These are phyloP conservation scores for Xylaria sp. DNA, from an alignment of 2,329 filamentous ascomycete genomes.

Conservation along the genomic window DNA sequence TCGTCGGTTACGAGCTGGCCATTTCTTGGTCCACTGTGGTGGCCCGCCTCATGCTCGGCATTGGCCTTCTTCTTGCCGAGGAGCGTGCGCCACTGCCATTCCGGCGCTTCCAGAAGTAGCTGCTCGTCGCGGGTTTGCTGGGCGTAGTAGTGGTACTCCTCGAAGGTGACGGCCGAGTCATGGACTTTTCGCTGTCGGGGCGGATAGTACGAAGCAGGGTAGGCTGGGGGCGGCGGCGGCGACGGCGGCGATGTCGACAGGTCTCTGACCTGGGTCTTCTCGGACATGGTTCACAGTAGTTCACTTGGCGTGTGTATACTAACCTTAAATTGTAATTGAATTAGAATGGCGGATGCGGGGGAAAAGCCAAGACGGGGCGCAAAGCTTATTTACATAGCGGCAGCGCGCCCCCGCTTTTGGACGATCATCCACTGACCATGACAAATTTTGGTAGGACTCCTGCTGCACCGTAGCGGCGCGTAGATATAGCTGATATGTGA, in stretches of 20 bases:
- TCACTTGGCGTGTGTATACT: constrained; percentile 18
- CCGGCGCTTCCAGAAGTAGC: constrained; percentile 4
- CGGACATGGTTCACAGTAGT: constrained; percentile 21
- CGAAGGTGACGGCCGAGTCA: constrained; percentile 27
- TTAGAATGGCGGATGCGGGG: constrained; percentile 2
- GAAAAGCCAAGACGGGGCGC: constrained; percentile 17
- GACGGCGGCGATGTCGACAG: constrained; percentile 1
- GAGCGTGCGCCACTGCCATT: constrained; percentile 21
- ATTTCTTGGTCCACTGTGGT: not conserved
- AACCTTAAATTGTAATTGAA: not conserved
- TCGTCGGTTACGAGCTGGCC: constrained; percentile 41
- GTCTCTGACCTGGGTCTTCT: constrained; percentile 12
- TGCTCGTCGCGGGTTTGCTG: constrained; percentile 25
- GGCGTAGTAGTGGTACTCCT: constrained; percentile 27
- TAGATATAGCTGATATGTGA: not conserved
- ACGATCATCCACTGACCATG: not conserved
- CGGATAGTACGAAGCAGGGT: constrained; percentile 19
- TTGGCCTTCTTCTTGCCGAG: constrained; percentile 13
- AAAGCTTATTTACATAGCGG: not conserved
- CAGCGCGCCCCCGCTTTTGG: not conserved
- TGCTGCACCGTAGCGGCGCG: not conserved
- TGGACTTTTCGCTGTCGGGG: constrained; percentile 21
- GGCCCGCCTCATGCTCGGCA: not conserved
- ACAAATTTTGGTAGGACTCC: not conserved
- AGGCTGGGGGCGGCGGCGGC: not conserved